phyloP scores from a whole-genome alignment of 2,329 filamentous ascomycete genomes.

The Trichoderma simmonsii region DNA sequence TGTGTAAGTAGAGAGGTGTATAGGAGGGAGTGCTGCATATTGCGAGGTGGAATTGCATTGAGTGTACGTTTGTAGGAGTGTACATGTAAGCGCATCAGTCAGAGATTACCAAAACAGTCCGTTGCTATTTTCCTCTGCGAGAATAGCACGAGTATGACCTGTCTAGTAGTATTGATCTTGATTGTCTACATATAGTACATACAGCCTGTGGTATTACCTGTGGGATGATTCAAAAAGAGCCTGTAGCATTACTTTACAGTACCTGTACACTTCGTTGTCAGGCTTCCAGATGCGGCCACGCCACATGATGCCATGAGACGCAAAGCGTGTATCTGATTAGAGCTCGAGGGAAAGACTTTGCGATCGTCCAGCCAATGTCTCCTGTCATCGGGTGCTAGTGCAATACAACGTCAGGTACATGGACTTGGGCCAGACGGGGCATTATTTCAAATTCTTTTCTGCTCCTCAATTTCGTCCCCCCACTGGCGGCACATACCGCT shows the following conservation, averaged over 20 bases:
- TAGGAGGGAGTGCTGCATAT: not conserved
- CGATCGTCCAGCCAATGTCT: not conserved
- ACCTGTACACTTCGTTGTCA: not conserved
- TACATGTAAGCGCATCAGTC: not conserved
- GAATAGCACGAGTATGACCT: not conserved
- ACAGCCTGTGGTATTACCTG: not conserved
- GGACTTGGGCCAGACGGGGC: not conserved
- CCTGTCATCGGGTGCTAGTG: not conserved
- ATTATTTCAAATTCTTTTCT: slow-evolving; percentile 1
- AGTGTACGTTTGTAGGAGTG: not conserved
- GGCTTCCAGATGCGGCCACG: not conserved
- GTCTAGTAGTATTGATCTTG: not conserved
- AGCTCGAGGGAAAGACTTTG: slow-evolving; percentile 9
- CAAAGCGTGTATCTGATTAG: not conserved
- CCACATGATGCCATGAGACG: not conserved
- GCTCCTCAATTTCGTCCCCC: not conserved
- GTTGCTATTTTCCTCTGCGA: not conserved
- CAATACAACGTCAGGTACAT: not conserved
- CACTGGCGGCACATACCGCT: not conserved
- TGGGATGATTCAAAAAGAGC: not conserved
- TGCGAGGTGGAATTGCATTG: not conserved
- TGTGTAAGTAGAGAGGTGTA: not conserved
- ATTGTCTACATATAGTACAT: not conserved
- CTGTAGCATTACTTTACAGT: not conserved
- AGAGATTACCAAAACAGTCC: not conserved